Evolutionary conservation across 139 green algal genomes (phyloP).

Genomic region (Coccomyxa sp.): DNA sequence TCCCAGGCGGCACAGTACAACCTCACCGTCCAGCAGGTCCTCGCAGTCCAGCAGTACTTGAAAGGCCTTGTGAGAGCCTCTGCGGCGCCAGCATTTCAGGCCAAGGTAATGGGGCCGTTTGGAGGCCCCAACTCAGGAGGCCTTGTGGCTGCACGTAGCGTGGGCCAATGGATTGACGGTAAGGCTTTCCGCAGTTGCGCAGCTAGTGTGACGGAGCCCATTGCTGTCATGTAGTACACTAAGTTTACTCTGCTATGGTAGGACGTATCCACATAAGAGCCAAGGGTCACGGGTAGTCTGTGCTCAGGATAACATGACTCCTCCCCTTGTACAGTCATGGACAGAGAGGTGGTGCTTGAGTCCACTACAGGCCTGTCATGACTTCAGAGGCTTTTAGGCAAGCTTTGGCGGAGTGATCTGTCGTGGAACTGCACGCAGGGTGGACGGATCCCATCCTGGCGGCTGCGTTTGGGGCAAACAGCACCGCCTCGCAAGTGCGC

Average conservation of each 20-base stretch:
- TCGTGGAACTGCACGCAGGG: not conserved
- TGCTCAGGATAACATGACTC: no score
- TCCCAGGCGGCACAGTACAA: not conserved
- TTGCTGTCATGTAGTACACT: not conserved
- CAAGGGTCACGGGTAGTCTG: no score
- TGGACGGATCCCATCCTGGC: constrained; percentile 14
- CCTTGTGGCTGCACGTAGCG: constrained; percentile 15
- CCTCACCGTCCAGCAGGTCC: constrained; percentile 7
- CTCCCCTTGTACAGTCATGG: no score
- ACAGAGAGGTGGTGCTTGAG: no score
- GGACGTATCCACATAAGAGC: no score
- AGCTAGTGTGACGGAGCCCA: not conserved
- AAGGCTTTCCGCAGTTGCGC: not conserved
- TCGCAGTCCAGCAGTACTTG: constrained; percentile 26
- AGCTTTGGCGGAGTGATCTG: not conserved
- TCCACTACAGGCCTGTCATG: no score
- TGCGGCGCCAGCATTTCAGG: not conserved
- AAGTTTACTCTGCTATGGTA: no score
- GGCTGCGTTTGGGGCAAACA: not conserved
- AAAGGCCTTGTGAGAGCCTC: not conserved
- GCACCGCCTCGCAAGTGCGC: not conserved
- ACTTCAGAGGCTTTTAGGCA: not conserved
- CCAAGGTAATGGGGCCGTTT: not conserved
- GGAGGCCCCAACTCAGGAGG: constrained; percentile 2
- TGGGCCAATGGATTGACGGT: constrained; percentile 33